Evolutionary conservation across 179 eudicot species (phyloP).

Genomic region (Beta lomatogona): DNA sequence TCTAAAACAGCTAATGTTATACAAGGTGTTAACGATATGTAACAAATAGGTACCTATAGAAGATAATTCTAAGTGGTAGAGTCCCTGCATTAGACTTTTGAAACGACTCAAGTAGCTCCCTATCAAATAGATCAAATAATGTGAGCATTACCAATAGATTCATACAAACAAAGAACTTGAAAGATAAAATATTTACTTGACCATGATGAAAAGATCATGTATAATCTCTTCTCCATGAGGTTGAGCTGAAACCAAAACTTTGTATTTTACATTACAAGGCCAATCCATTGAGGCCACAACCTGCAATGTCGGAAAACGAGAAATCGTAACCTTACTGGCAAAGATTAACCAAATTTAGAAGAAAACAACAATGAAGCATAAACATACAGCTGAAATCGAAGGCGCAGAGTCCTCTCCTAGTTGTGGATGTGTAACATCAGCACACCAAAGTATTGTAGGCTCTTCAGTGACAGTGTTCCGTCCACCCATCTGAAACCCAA

Average conservation of each 20-base stretch:
- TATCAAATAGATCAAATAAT: constrained; percentile 10
- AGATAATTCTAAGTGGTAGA: constrained; percentile 53
- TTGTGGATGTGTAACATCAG: constrained; percentile 71
- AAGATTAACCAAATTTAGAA: not conserved
- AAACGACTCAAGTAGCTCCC: constrained; percentile 48
- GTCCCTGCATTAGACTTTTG: constrained; percentile 18
- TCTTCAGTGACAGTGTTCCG: constrained; percentile 43
- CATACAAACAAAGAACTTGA: constrained; percentile 34
- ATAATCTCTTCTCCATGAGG: constrained; percentile 55
- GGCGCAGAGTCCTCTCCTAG: constrained; percentile 66
- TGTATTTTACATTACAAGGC: constrained; percentile 52
- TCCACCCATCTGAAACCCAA: constrained; percentile 48
- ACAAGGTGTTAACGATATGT: no score
- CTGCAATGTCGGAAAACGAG: constrained; percentile 9
- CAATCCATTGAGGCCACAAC: constrained; percentile 72
- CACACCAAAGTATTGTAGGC: constrained; percentile 59
- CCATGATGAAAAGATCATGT: constrained; percentile 36
- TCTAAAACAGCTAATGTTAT: not conserved
- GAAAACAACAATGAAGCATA: not conserved
- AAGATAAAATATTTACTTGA: constrained; percentile 28
- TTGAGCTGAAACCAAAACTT: constrained; percentile 55
- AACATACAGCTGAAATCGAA: constrained; percentile 67
- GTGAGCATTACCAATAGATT: constrained; percentile 27
- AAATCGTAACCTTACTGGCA: not conserved
- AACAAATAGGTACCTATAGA: constrained; percentile 44